phyloP scores from a whole-genome alignment of 2,329 filamentous ascomycete genomes.

The Fusarium protoensiforme region DNA sequence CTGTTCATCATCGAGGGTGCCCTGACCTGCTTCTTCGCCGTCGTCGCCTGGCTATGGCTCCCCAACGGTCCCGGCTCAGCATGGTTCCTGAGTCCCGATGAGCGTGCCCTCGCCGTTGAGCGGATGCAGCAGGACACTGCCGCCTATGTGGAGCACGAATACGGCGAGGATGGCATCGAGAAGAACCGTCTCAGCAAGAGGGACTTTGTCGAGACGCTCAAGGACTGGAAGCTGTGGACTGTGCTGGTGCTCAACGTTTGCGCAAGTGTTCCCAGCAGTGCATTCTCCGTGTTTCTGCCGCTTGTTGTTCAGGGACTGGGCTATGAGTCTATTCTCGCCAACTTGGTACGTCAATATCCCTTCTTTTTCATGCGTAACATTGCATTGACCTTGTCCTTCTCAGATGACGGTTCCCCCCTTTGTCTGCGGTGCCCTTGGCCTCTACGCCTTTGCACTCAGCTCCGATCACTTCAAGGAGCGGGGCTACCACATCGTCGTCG shows the following conservation, averaged over 20 bases:
- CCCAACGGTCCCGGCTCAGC: conserved; percentile 40
- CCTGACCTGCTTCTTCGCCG: conserved; percentile 46
- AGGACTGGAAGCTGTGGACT: conserved; percentile 43
- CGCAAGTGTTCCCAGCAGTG: conserved; percentile 42
- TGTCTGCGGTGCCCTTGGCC: conserved; percentile 42
- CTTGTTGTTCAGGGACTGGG: conserved; percentile 42
- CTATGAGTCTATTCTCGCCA: conserved; percentile 42
- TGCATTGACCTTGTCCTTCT: not conserved
- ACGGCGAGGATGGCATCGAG: conserved; percentile 40
- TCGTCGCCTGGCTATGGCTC: conserved; percentile 41
- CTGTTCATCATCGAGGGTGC: conserved; percentile 76
- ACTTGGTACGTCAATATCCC: conserved; percentile 26
- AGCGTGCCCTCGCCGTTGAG: conserved; percentile 35
- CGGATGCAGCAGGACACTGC: conserved; percentile 39
- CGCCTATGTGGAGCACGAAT: conserved; percentile 40
- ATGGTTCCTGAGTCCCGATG: conserved; percentile 39
- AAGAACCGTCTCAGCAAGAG: conserved; percentile 36
- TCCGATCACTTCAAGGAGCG: conserved; percentile 41
- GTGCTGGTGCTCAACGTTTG: conserved; percentile 41
- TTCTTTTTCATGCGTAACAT: not conserved
- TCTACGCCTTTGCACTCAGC: conserved; percentile 41
- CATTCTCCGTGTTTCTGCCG: conserved; percentile 43
- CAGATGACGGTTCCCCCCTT: conserved; percentile 44
- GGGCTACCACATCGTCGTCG: conserved; percentile 40
- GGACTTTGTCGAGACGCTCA: conserved; percentile 41